These are phyloP conservation scores for Chalara sp. DNA, from an alignment of 2,329 filamentous ascomycete genomes.

Conservation along the genomic window DNA sequence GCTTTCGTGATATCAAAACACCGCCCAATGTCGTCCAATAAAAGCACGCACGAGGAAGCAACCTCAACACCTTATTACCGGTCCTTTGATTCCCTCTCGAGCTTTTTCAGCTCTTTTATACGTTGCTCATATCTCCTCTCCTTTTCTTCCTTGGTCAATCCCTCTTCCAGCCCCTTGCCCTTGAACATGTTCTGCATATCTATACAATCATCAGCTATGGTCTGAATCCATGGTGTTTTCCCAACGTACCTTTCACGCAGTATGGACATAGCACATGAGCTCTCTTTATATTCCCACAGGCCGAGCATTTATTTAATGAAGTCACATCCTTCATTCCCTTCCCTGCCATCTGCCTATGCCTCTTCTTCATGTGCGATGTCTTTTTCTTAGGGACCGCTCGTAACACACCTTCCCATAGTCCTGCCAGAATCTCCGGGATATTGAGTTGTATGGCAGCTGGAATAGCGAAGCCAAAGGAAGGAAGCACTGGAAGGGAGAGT, in stretches of 20 bases:
- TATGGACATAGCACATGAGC: slow-evolving; percentile 83
- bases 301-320: slow-evolving; percentile 79
- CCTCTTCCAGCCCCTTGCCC: slow-evolving; percentile 2
- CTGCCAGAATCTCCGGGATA: slow-evolving; percentile 64
- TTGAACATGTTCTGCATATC: slow-evolving; percentile 26
- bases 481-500: slow-evolving; percentile 41
- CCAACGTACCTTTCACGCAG: slow-evolving; percentile 65
- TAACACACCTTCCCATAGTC: slow-evolving; percentile 89
- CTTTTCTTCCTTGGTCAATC: no score
- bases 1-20: no score
- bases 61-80: no score
- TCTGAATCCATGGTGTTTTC: background rate
- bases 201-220: slow-evolving; percentile 4
- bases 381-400: slow-evolving; percentile 97
- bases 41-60: no score
- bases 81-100: no score
- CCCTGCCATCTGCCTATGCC: slow-evolving; percentile 88
- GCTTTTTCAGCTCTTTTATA: no score
- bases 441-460: slow-evolving; percentile 52
- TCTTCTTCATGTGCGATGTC: slow-evolving; percentile 92
- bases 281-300: slow-evolving; percentile 81
- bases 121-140: no score
- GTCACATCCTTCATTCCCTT: slow-evolving; percentile 92
- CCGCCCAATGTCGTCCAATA: no score
- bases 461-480: slow-evolving; percentile 49